These are phyloP conservation scores for Bruguiera hainesii DNA, from an alignment of 441 rosid species.

Conservation along the genomic window DNA sequence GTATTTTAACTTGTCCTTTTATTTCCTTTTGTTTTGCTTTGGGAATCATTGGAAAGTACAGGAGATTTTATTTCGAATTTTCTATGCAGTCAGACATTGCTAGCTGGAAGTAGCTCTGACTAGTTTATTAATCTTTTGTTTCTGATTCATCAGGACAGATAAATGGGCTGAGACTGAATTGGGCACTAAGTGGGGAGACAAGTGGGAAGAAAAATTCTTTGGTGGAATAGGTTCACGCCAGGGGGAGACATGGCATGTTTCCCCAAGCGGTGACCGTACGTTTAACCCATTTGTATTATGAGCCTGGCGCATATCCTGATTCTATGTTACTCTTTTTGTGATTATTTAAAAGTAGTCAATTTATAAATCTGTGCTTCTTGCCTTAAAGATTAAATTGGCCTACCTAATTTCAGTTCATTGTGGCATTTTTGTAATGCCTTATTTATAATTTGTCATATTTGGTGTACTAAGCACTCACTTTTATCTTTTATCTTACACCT, in stretches of 20 bases:
- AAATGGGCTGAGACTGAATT: conserved; percentile 99
- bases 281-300: conserved; percentile 15
- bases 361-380: background rate
- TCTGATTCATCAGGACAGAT: conserved; percentile 80
- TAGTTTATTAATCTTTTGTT: conserved; percentile 11
- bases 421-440: conserved; percentile 10
- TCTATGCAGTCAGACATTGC: background rate
- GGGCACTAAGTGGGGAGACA: conserved; percentile 99
- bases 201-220: conserved; percentile 99
- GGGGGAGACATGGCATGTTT: conserved; percentile 99
- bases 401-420: background rate
- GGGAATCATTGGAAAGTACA: conserved; percentile 1
- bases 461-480: conserved; percentile 7
- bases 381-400: background rate
- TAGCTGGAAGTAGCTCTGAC: background rate
- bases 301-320: background rate
- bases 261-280: conserved; percentile 78
- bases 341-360: background rate
- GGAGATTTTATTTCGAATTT: conserved; percentile 2
- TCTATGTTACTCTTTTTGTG: background rate
- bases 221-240: conserved; percentile 94
- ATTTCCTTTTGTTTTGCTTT: conserved; percentile 3
- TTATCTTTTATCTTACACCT: conserved; percentile 20
- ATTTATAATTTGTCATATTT: background rate
- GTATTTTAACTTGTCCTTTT: background rate